Evolutionary conservation across 306 rosid species (phyloP).

Genomic region (Dalbergia cochinchinensis): DNA sequence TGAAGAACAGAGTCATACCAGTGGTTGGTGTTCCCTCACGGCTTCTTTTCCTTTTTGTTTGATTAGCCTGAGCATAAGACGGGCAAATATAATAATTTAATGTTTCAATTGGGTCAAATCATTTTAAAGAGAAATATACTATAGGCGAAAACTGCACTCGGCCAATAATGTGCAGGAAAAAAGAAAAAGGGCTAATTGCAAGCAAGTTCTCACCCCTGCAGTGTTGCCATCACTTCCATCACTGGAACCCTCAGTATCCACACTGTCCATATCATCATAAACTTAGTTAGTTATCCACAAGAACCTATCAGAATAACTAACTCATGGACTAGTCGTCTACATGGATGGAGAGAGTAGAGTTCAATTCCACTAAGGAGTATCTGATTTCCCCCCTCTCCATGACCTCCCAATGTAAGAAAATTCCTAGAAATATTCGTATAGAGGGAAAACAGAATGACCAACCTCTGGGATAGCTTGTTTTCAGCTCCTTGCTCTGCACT

Average conservation of each 20-base stretch:
- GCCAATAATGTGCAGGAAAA: slow-evolving; percentile 31
- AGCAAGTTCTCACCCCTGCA: slow-evolving; percentile 66
- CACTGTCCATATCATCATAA: slow-evolving; percentile 57
- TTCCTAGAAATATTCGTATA: neutral
- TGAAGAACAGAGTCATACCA: slow-evolving; percentile 71
- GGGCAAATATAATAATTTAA: slow-evolving; percentile 45
- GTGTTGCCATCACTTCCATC: slow-evolving; percentile 84
- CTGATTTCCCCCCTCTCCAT: slow-evolving; percentile 14
- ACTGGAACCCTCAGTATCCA: slow-evolving; percentile 74
- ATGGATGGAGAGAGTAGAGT: neutral
- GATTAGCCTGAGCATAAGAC: slow-evolving; percentile 73
- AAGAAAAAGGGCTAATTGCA: slow-evolving; percentile 7
- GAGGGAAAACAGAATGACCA: slow-evolving; percentile 34
- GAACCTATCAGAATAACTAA: slow-evolving; percentile 19
- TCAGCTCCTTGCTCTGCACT: slow-evolving; percentile 69
- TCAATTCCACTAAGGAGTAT: neutral
- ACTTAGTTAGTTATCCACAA: slow-evolving; percentile 50
- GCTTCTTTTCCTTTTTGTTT: slow-evolving; percentile 80
- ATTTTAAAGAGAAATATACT: slow-evolving; percentile 28
- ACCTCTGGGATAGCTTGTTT: slow-evolving; percentile 75
- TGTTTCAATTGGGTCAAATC: slow-evolving; percentile 37
- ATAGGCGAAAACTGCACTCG: slow-evolving; percentile 33
- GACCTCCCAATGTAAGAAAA: neutral
- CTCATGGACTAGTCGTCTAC: slow-evolving; percentile 26
- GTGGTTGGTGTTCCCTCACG: slow-evolving; percentile 77